Evolutionary conservation across 2,329 filamentous ascomycete genomes (phyloP), one percentile per base, ranked within the genome.

Genomic region (Alternaria sp.): DNA sequence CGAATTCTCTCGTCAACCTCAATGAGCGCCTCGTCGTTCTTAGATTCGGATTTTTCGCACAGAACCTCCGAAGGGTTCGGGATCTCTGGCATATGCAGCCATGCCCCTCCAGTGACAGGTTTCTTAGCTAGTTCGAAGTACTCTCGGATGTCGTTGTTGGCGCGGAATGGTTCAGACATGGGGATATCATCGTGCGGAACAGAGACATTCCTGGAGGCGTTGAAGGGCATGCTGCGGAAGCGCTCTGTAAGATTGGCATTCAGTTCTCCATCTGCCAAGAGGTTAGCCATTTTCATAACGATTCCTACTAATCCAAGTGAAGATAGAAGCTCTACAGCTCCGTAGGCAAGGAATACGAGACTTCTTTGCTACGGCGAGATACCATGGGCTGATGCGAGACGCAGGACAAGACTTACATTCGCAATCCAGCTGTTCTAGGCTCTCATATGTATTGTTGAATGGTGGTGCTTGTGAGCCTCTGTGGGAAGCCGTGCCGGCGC

Each of bases 51-150:
- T n/a, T 59, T 43, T 7, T 51, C 41, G 16, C 54, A 44, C 8
- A 75, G 75, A 7, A 91, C 81, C 69, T 91, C 89, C 0, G 71
- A 72, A 0, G 82, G 65, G 0, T 79, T 81, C 0, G 89, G 88
- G 2, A 90, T 71, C 57, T 90, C 88, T 0, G 87, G 83, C 39
- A 70, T 70, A 8, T 69, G 28, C 2, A 76, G 54, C 76, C 76
- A 78, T 7, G 62, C 9, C 4, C 72, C 73, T 30, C 67, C 68
- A 12, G 49, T 20, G 12, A 71, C 63, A 4, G 65, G 64, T 32
- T 65, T 67, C 11, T 59, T 59, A 7, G 63, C 54, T 2, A 59
- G 48, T 7, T 68, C 18, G 41, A 64, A 72, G 59, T 78, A 78
- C 38, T 73, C 59, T 3, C 57, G 59, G 18, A 78, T 71, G 12